Percentiles rank a stretch among this genome's conserved stretches.
These are phyloP conservation scores for Aspergillus floridensis DNA, from an alignment of 2,329 filamentous ascomycete species.

Conservation along the genomic window DNA sequence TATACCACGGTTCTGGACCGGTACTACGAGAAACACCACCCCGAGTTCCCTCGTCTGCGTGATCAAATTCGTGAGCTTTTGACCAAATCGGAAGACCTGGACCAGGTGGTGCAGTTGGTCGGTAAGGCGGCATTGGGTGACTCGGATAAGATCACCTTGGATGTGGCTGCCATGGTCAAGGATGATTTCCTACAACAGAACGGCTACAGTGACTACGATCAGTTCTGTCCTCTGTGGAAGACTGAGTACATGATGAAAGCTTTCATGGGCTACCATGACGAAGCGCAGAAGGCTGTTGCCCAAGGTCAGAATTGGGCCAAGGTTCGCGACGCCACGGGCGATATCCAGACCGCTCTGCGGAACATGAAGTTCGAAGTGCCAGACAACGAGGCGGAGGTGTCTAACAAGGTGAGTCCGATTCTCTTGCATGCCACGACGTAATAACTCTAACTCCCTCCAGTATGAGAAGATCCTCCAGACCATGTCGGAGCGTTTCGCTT, in stretches of 20 bases:
- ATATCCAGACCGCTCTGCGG: conserved; percentile 79
- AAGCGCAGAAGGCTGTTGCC: conserved; percentile 89
- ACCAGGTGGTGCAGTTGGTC: conserved; percentile 97
- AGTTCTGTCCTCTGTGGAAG: conserved; percentile 99
- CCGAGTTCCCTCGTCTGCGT: conserved; percentile 89
- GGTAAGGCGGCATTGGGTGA: conserved; percentile 96
- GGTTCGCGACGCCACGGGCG: conserved; percentile 83
- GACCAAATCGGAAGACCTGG: conserved; percentile 91
- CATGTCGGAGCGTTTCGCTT: conserved; percentile 97
- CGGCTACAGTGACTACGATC: conserved; percentile 97
- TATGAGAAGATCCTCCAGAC: conserved; percentile 88
- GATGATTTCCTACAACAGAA: conserved; percentile 99
- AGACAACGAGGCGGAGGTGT: conserved; percentile 73
- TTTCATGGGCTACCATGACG: conserved; percentile 97
- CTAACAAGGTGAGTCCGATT: conserved; percentile 68
- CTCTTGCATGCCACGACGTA: neutral
- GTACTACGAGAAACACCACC: conserved; percentile 89
- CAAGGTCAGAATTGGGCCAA: conserved; percentile 91
- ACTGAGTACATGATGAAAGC: conserved; percentile 99
- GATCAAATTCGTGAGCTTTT: conserved; percentile 92
- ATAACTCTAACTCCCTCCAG: conserved; percentile 52
- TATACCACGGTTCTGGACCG: conserved; percentile 86
- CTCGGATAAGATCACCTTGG: conserved; percentile 95
- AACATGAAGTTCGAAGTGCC: conserved; percentile 98
- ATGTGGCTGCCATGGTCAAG: conserved; percentile 88